These are phyloP conservation scores for Annulohypoxylon moriforme DNA, from an alignment of 495 filamentous ascomycete species.

Conservation along the genomic window DNA sequence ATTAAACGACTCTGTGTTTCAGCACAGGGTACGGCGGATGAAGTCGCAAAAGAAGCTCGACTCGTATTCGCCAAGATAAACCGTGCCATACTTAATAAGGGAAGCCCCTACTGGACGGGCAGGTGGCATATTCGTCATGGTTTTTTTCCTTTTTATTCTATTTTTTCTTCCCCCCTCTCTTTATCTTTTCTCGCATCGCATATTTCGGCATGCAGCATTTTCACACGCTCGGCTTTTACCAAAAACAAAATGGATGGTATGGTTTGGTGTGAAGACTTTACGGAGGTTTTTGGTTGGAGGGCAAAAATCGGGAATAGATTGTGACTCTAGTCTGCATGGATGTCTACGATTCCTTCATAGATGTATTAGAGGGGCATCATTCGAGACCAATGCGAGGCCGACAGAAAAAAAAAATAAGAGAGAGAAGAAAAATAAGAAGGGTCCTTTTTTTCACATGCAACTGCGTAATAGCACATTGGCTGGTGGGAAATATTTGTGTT, in stretches of 20 bases:
- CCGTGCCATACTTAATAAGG: constrained; percentile 30
- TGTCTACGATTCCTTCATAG: constrained; percentile 48
- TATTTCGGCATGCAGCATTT: constrained; percentile 45
- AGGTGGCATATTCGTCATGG: constrained; percentile 35
- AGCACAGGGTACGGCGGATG: constrained; percentile 26
- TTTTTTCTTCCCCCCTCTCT: constrained; percentile 15
- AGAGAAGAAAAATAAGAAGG: constrained; percentile 31
- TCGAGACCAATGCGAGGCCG: constrained; percentile 43
- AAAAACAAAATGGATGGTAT: constrained; percentile 42
- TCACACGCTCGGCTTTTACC: constrained; percentile 35
- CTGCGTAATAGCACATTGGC: constrained; percentile 37
- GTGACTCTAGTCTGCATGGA: constrained; percentile 49
- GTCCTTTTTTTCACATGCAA: constrained; percentile 42
- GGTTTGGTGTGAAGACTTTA: constrained; percentile 33
- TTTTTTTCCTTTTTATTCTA: constrained; percentile 8
- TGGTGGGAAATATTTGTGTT: constrained; percentile 24
- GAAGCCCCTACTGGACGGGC: constrained; percentile 35
- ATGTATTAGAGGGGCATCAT: constrained; percentile 45
- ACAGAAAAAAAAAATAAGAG: constrained; percentile 26
- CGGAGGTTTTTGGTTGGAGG: constrained; percentile 41
- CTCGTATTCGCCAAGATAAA: constrained; percentile 31
- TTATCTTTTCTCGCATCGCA: constrained; percentile 40
- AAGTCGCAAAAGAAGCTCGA: constrained; percentile 6
- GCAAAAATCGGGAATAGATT: constrained; percentile 46
- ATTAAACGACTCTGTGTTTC: neutral